Percentiles rank a stretch among this genome's conserved stretches.
Evolutionary conservation across 208 protist genomes (phyloP).

Genomic region (Crithidia acanthocephali): DNA sequence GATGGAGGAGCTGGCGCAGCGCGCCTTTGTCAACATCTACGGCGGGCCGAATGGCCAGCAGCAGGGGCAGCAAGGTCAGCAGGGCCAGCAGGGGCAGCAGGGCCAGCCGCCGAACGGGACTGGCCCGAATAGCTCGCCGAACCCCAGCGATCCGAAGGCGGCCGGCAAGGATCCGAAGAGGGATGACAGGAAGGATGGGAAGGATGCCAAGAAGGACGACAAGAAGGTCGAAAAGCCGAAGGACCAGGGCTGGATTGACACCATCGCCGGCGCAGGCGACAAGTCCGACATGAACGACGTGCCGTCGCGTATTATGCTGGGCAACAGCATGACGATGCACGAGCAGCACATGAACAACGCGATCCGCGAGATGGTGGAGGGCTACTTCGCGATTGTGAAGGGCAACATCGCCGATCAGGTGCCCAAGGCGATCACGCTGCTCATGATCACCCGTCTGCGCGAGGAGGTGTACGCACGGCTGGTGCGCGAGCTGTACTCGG

Average conservation of each 20-base stretch:
- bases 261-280: conserved; percentile 21
- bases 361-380: conserved; percentile 91
- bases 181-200: conserved; percentile 35
- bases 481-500: conserved; percentile 94
- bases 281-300: conserved; percentile 76
- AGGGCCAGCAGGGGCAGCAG: conserved; percentile 11
- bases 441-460: conserved; percentile 96
- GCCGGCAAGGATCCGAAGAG: conserved; percentile 26
- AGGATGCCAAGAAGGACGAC: conserved; percentile 30
- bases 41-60: conserved; percentile 27
- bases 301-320: conserved; percentile 79
- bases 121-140: conserved; percentile 11
- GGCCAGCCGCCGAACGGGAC: conserved; percentile 7
- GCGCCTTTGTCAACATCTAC: conserved; percentile 83
- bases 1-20: conserved; percentile 86
- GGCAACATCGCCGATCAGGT: conserved; percentile 95
- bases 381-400: conserved; percentile 94
- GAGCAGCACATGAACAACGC: conserved; percentile 85
- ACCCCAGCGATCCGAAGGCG: conserved; percentile 22
- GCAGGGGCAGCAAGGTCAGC: conserved; percentile 1
- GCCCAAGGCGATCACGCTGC: conserved; percentile 98
- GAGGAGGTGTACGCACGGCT: conserved; percentile 95
- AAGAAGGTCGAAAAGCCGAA: conserved; percentile 66
- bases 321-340: conserved; percentile 69
- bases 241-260: conserved; percentile 51